A percentile compares a stretch with the other conserved stretches of the same genome.
phyloP scores from a whole-genome alignment of 2,329 filamentous ascomycete species.

The Ophiostoma piceae region DNA sequence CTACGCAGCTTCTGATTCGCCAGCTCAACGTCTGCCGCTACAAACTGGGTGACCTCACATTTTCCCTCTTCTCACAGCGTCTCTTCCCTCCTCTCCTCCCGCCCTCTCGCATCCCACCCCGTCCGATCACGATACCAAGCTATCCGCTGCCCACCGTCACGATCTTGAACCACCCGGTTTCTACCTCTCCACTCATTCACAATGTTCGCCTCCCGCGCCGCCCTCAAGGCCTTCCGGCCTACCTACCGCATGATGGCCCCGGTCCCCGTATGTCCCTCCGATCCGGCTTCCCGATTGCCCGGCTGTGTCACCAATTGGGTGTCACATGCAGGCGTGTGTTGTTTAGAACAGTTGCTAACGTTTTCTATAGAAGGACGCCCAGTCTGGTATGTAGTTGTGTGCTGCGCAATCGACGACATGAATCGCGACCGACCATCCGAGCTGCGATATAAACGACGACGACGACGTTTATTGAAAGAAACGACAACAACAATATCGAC shows the following conservation, averaged over 20 bases:
- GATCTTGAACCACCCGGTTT: constrained; percentile 19
- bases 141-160: constrained; percentile 1
- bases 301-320: constrained; percentile 6
- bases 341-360: constrained; percentile 20
- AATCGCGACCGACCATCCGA: constrained; percentile 6
- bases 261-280: constrained; percentile 59
- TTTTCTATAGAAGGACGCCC: constrained; percentile 52
- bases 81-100: constrained; percentile 12
- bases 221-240: constrained; percentile 62
- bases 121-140: constrained; percentile 26
- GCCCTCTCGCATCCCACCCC: constrained; percentile 3
- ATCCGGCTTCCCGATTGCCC: neutral
- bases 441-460: neutral
- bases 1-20: constrained; percentile 21
- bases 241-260: constrained; percentile 63
- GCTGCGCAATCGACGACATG: constrained; percentile 11
- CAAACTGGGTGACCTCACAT: constrained; percentile 27
- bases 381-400: constrained; percentile 12
- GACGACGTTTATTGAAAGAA: neutral
- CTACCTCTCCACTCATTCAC: neutral
- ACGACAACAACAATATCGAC: neutral
- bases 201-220: constrained; percentile 61
- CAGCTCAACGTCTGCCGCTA: neutral
- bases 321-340: neutral
- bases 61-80: constrained; percentile 13